A percentile compares a stretch with the other conserved stretches of the same genome.
phyloP scores from a whole-genome alignment of 2,329 filamentous ascomycete species.

The Sporothrix inflata region DNA sequence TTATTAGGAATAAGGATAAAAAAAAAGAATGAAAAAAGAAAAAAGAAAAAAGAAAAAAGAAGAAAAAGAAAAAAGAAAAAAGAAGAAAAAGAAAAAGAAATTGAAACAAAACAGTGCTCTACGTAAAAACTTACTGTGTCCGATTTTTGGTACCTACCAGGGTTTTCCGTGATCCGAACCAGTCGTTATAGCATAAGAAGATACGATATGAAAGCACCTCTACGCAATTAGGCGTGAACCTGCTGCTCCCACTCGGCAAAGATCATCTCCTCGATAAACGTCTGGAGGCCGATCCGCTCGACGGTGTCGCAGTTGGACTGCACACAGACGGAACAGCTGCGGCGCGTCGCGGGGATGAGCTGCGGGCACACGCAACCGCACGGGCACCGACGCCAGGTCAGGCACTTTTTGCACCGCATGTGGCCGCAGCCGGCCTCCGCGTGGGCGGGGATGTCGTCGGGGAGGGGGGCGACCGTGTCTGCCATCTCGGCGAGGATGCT shows the following conservation, averaged over 20 bases:
- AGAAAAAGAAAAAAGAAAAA: not conserved
- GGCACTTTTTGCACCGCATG: not conserved
- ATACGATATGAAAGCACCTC: not conserved
- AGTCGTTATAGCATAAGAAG: not conserved
- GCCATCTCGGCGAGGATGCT: not conserved
- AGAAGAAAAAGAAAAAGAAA: not conserved
- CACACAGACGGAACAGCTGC: not conserved
- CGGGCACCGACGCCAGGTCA: slow-evolving; percentile 4
- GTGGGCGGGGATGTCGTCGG: not conserved
- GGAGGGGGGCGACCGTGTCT: not conserved
- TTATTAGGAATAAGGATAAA: no score
- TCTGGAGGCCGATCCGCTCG: not conserved
- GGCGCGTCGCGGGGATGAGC: not conserved
- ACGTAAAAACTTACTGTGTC: not conserved
- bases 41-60: no score
- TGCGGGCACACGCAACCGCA: not conserved
- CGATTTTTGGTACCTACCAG: not conserved
- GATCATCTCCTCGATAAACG: not conserved
- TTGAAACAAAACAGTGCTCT: not conserved
- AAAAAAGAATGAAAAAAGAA: no score
- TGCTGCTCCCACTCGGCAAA: not conserved
- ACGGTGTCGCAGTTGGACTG: not conserved
- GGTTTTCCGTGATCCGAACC: not conserved
- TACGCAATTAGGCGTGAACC: not conserved
- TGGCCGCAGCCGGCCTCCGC: not conserved